Evolutionary conservation across 495 filamentous ascomycete genomes (phyloP).

Genomic region (Aspergillus biplanus): DNA sequence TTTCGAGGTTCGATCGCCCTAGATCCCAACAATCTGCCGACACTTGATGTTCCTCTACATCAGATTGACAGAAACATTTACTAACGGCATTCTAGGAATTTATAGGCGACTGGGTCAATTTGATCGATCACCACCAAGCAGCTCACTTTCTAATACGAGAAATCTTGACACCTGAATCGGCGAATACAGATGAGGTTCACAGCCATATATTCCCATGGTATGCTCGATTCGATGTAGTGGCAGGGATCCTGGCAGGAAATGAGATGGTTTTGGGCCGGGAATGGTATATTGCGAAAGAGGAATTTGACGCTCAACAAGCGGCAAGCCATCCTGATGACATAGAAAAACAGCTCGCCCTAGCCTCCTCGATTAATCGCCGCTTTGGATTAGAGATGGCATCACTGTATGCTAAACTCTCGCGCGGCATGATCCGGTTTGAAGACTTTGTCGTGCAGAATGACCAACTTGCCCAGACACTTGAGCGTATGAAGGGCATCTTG

Average conservation of each 20-base stretch:
- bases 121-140: conserved; percentile 90
- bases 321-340: conserved; percentile 64
- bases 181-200: conserved; percentile 67
- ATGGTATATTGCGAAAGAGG: conserved; percentile 73
- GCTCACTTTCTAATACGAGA: conserved; percentile 79
- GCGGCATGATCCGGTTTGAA: conserved; percentile 64
- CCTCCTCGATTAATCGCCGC: conserved; percentile 67
- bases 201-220: conserved; percentile 85
- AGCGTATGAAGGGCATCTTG: conserved; percentile 59
- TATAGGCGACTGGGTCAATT: conserved; percentile 90
- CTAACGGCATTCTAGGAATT: conserved; percentile 67
- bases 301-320: conserved; percentile 63
- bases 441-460: conserved; percentile 68
- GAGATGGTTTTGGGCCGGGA: conserved; percentile 73
- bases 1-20: conserved; percentile 71
- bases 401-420: conserved; percentile 68
- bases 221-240: conserved; percentile 83
- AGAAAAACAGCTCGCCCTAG: conserved; percentile 65
- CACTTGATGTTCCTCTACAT: neutral
- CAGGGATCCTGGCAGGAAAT: conserved; percentile 78
- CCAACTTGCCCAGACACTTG: conserved; percentile 55
- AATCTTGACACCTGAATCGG: conserved; percentile 76
- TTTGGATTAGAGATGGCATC: conserved; percentile 80
- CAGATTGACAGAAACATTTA: neutral
- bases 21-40: neutral